Conservation (phyloP, 805 yeast species). For the Candida ovalis region DNA sequence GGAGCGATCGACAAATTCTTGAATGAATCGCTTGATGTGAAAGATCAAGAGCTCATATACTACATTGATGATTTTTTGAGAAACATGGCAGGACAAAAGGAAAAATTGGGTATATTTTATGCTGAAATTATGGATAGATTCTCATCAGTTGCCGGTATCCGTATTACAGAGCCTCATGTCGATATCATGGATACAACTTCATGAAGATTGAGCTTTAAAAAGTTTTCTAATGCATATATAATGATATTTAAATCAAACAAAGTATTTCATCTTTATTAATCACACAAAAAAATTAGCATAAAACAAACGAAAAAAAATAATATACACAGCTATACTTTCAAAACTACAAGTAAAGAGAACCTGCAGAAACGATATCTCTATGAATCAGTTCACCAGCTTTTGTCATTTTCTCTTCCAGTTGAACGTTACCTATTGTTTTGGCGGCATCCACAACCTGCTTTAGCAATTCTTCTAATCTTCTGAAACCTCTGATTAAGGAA, state of each 20-base stretch:
- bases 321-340: background rate
- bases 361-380: conserved; percentile 95
- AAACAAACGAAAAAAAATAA: too few relatives aligned
- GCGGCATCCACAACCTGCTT: conserved; percentile 91
- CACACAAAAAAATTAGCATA: background rate
- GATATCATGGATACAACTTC: conserved; percentile 21
- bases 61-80: background rate
- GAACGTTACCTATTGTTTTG: conserved; percentile 88
- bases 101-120: background rate
- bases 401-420: conserved; percentile 84
- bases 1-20: background rate
- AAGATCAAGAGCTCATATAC: background rate
- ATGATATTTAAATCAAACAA: too few relatives aligned
- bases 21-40: background rate
- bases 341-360: conserved; percentile 69
- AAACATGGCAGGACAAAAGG: background rate
- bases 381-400: conserved; percentile 80
- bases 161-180: conserved; percentile 8
- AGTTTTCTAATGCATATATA: too few relatives aligned
- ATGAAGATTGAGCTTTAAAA: background rate
- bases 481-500: conserved; percentile 88
- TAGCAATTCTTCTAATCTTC: conserved; percentile 88
- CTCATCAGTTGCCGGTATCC: background rate
- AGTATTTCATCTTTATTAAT: too few relatives aligned
- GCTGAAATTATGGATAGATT: background rate